These are phyloP conservation scores for Lactarius evosmus DNA, from an alignment of 768 basidiomycete species.

Conservation along the genomic window DNA sequence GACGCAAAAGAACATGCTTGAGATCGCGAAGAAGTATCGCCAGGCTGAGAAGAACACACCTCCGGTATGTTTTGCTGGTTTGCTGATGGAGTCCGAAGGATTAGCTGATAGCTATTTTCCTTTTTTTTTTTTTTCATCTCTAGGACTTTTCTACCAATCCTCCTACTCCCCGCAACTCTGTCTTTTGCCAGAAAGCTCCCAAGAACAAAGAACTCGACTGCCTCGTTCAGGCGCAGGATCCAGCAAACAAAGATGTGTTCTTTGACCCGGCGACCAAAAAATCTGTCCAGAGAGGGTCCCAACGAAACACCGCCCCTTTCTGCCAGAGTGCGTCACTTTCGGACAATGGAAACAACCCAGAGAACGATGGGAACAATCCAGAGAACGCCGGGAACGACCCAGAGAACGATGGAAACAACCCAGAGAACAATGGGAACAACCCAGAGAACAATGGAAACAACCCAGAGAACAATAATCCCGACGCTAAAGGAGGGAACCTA, in stretches of 20 bases:
- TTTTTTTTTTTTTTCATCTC: neutral
- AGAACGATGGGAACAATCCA: no score
- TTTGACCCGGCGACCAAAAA: slow-evolving; percentile 35
- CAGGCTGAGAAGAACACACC: slow-evolving; percentile 60
- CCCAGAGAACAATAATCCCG: neutral
- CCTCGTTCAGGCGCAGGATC: slow-evolving; percentile 39
- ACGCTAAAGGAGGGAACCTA: slow-evolving; percentile 39
- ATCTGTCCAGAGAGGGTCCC: slow-evolving; percentile 46
- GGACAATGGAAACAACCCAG: no score
- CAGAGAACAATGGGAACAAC: no score
- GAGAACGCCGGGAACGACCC: no score
- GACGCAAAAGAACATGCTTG: slow-evolving; percentile 51
- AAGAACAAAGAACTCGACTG: slow-evolving; percentile 37
- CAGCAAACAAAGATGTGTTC: slow-evolving; percentile 35
- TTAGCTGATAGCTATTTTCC: neutral
- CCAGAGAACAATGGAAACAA: no score
- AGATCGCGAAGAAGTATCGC: slow-evolving; percentile 50
- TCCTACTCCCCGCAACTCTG: slow-evolving; percentile 48
- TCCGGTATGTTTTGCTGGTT: slow-evolving; percentile 37
- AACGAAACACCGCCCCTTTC: slow-evolving; percentile 39
- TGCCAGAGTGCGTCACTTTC: no score
- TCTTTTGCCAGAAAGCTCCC: slow-evolving; percentile 42
- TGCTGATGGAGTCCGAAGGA: neutral
- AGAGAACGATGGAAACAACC: no score
- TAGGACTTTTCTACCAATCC: slow-evolving; percentile 55